Evolutionary conservation across 2,329 filamentous ascomycete genomes (phyloP).

Genomic region (Pestalotiopsis sp.): DNA sequence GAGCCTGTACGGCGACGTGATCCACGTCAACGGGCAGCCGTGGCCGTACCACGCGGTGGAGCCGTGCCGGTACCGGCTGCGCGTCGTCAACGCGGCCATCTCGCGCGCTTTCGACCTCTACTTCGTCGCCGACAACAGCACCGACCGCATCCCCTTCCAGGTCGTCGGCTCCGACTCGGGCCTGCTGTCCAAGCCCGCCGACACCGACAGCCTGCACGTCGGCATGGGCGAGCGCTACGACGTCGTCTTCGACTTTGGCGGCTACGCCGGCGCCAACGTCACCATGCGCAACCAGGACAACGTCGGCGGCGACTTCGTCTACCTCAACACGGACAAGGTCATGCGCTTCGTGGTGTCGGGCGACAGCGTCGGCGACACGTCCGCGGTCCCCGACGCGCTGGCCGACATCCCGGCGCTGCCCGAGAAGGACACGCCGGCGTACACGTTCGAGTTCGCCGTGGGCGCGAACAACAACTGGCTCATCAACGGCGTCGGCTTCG

Average conservation of each 20-base stretch:
- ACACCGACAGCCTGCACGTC: constrained; percentile 43
- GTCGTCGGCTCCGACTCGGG: constrained; percentile 59
- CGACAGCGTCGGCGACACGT: constrained; percentile 36
- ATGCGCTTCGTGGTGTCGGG: constrained; percentile 52
- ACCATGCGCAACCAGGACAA: constrained; percentile 35
- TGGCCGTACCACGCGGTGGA: constrained; percentile 63
- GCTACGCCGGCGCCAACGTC: constrained; percentile 50
- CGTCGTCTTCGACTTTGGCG: constrained; percentile 57
- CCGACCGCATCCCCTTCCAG: constrained; percentile 44
- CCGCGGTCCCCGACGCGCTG: constrained; percentile 35
- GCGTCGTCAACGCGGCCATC: constrained; percentile 53
- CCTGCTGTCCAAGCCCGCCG: constrained; percentile 48
- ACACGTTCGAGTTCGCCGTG: constrained; percentile 49
- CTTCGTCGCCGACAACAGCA: constrained; percentile 37
- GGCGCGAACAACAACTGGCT: constrained; percentile 46
- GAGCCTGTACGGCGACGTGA: constrained; percentile 58
- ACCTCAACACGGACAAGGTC: constrained; percentile 51
- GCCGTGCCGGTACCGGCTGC: constrained; percentile 61
- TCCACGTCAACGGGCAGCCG: constrained; percentile 61
- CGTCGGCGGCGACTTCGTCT: constrained; percentile 50
- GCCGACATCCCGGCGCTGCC: constrained; percentile 41
- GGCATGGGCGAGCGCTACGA: constrained; percentile 62
- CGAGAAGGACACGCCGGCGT: constrained; percentile 32
- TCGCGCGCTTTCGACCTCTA: constrained; percentile 51
- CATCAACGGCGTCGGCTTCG: constrained; percentile 53